Percentiles rank a stretch among this genome's conserved stretches.
phyloP scores from a whole-genome alignment of 2,329 filamentous ascomycete species.

The Ophiocordyceps polyrhachis-furcata region DNA sequence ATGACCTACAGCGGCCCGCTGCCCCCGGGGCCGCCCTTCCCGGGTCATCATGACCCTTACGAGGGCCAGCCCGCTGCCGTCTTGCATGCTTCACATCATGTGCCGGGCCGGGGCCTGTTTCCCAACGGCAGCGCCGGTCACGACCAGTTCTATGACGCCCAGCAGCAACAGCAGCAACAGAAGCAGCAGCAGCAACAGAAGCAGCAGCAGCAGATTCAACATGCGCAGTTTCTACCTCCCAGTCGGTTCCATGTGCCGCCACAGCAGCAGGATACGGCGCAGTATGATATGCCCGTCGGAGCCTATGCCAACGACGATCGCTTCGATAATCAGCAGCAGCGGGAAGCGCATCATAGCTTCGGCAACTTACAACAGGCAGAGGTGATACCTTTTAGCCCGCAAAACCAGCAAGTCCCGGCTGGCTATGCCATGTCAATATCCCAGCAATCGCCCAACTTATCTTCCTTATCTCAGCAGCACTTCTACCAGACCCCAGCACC shows the following conservation, averaged over 20 bases:
- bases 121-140: neutral
- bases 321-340: constrained; percentile 9
- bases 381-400: constrained; percentile 1
- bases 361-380: neutral
- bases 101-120: neutral
- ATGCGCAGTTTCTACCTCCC: constrained; percentile 5
- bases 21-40: constrained; percentile 12
- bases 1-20: constrained; percentile 18
- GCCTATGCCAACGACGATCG: constrained; percentile 1
- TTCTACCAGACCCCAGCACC: constrained; percentile 3
- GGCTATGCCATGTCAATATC: neutral
- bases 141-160: constrained; percentile 8
- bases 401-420: neutral
- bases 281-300: neutral
- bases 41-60: constrained; percentile 7
- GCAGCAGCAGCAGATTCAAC: constrained; percentile 8
- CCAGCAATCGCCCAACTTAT: neutral
- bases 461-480: constrained; percentile 2
- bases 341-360: constrained; percentile 5
- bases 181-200: constrained; percentile 5
- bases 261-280: constrained; percentile 5
- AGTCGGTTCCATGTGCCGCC: constrained; percentile 8
- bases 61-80: neutral
- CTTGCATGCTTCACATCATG: neutral
- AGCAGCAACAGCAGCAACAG: constrained; percentile 5